These are phyloP conservation scores for Chaetomium fimeti DNA, from an alignment of 495 filamentous ascomycete species.

Conservation along the genomic window DNA sequence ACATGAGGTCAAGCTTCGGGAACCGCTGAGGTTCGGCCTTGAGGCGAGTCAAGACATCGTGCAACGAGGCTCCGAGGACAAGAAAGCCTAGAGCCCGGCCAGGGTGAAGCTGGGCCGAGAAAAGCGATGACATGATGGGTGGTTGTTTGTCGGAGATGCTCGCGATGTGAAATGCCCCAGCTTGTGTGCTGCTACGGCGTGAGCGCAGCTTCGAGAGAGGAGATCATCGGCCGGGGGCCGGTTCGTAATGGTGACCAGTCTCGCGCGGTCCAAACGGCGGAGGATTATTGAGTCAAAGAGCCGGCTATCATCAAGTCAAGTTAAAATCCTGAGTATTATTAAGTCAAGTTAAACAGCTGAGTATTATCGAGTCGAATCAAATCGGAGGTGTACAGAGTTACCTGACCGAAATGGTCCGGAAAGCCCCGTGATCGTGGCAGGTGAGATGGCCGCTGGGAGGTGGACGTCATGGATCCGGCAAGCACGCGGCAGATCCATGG, in stretches of 20 bases:
- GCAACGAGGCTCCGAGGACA: slow-evolving; percentile 83
- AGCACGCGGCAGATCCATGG: slow-evolving; percentile 6
- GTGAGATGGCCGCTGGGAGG: neutral
- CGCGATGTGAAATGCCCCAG: neutral
- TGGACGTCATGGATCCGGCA: slow-evolving; percentile 30
- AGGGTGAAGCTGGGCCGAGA: slow-evolving; percentile 69
- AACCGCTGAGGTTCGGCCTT: slow-evolving; percentile 80
- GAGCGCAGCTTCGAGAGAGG: too few relatives aligned
- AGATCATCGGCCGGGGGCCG: too few relatives aligned
- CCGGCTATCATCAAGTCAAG: too few relatives aligned
- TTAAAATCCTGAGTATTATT: too few relatives aligned
- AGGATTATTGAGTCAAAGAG: too few relatives aligned
- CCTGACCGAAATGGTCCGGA: too few relatives aligned
- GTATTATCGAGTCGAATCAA: too few relatives aligned
- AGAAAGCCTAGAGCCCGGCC: slow-evolving; percentile 77
- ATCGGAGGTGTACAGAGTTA: too few relatives aligned
- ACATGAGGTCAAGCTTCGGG: slow-evolving; percentile 77
- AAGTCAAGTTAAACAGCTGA: too few relatives aligned
- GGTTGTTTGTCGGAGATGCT: neutral
- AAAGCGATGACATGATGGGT: slow-evolving; percentile 50
- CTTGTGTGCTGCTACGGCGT: neutral
- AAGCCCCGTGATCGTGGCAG: slow-evolving; percentile 20
- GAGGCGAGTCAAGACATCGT: slow-evolving; percentile 79
- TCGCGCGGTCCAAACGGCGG: too few relatives aligned
- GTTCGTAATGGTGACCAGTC: too few relatives aligned